These are phyloP conservation scores for Talaromyces stipitatus DNA, from an alignment of 495 filamentous ascomycete species.

Conservation along the genomic window DNA sequence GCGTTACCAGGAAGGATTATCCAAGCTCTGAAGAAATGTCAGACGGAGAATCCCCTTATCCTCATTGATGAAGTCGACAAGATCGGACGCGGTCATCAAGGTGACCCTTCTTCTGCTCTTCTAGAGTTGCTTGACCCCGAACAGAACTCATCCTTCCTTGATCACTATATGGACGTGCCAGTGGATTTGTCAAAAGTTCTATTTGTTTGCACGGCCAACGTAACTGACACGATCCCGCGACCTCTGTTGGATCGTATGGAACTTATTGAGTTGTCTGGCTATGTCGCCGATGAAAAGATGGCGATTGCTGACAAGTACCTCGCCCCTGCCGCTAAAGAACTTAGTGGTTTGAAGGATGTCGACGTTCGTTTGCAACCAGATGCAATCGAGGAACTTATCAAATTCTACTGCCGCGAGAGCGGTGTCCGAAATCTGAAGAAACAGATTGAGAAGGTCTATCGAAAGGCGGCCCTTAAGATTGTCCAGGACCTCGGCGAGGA, in stretches of 20 bases:
- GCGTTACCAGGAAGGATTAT: conserved; percentile 95
- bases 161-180: conserved; percentile 98
- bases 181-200: conserved; percentile 97
- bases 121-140: conserved; percentile 94
- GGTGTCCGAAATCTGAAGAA: conserved; percentile 98
- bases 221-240: conserved; percentile 96
- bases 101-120: conserved; percentile 90
- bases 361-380: conserved; percentile 76
- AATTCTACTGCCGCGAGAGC: conserved; percentile 94
- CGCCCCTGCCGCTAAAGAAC: conserved; percentile 81
- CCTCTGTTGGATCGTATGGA: conserved; percentile 97
- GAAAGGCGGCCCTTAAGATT: conserved; percentile 95
- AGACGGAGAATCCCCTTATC: conserved; percentile 95
- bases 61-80: conserved; percentile 98
- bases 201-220: conserved; percentile 98
- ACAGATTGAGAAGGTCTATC: conserved; percentile 98
- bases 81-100: conserved; percentile 90
- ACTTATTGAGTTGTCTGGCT: conserved; percentile 91
- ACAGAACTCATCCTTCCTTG: conserved; percentile 94
- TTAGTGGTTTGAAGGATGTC: conserved; percentile 84
- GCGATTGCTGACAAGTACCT: conserved; percentile 93
- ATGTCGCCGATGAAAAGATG: conserved; percentile 98
- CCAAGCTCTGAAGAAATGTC: conserved; percentile 97
- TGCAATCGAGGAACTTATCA: conserved; percentile 94
- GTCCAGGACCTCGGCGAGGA: conserved; percentile 92